Percentiles rank a stretch among this genome's conserved stretches.
Evolutionary conservation across 352 stramenopile species (phyloP).

Genomic region (Pythium volutum): DNA sequence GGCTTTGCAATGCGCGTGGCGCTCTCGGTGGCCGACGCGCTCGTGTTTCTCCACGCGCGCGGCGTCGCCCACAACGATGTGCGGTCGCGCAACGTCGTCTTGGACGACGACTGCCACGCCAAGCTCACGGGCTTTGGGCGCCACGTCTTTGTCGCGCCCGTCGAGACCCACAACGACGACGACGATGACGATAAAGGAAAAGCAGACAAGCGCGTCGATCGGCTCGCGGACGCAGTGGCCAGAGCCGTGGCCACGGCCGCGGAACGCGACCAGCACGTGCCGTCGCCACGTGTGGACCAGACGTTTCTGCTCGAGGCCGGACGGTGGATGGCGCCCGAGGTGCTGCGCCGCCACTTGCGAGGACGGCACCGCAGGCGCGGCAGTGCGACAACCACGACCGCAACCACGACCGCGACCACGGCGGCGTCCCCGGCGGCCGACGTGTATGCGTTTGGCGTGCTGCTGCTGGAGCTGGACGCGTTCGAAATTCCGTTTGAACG

Average conservation of each 20-base stretch:
- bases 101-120: slow-evolving; percentile 22
- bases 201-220: no score
- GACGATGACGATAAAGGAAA: not conserved
- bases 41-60: slow-evolving; percentile 18
- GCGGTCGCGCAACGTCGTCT: slow-evolving; percentile 23
- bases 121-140: slow-evolving; percentile 26
- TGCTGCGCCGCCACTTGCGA: slow-evolving; percentile 11
- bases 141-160: slow-evolving; percentile 16
- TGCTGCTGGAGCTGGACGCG: slow-evolving; percentile 21
- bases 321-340: slow-evolving; percentile 23
- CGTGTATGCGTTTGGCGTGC: slow-evolving; percentile 19
- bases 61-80: slow-evolving; percentile 23
- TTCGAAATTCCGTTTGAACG: slow-evolving; percentile 19
- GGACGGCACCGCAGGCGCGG: not conserved
- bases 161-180: not conserved
- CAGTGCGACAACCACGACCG: not conserved
- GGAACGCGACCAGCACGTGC: not conserved
- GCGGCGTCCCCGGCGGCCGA: slow-evolving; percentile 1
- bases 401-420: not conserved
- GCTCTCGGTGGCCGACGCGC: slow-evolving; percentile 12
- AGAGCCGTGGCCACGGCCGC: not conserved
- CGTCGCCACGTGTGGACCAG: slow-evolving; percentile 9
- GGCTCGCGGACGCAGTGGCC: not conserved
- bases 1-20: slow-evolving; percentile 21
- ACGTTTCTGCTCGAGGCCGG: slow-evolving; percentile 21